Conservation (phyloP, 371 early-diverging fungal species). For the Mortierella sp. region DNA sequence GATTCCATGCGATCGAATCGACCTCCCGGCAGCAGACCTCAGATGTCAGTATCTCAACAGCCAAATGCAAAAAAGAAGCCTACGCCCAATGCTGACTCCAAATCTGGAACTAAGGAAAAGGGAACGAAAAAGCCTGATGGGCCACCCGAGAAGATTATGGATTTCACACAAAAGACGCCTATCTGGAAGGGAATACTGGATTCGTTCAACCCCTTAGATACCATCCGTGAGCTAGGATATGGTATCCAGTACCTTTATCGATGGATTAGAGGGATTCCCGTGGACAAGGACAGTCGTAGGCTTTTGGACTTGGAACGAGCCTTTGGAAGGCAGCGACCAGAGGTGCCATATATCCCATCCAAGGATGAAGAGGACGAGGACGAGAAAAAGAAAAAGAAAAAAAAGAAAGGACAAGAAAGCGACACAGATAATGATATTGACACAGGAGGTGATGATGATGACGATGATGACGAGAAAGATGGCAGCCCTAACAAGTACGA, state of each 20-base stretch:
- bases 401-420: slow-evolving; percentile 1
- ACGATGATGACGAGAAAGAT: slow-evolving; percentile 14
- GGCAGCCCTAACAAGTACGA: slow-evolving; percentile 4
- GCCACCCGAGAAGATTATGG: slow-evolving; percentile 38
- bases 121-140: slow-evolving; percentile 13
- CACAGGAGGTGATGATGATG: not conserved
- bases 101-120: slow-evolving; percentile 8
- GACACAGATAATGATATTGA: not conserved
- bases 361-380: slow-evolving; percentile 24
- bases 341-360: slow-evolving; percentile 32
- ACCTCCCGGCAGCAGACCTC: not conserved
- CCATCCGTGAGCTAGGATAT: slow-evolving; percentile 40
- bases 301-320: slow-evolving; percentile 43
- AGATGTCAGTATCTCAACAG: not conserved
- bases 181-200: slow-evolving; percentile 50
- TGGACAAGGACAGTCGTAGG: slow-evolving; percentile 51
- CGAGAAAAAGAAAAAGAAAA: slow-evolving; percentile 27
- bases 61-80: not conserved
- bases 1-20: slow-evolving; percentile 9
- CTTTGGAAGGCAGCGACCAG: slow-evolving; percentile 50
- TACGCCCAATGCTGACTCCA: not conserved
- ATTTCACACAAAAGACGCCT: slow-evolving; percentile 44
- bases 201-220: slow-evolving; percentile 54
- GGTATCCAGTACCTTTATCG: slow-evolving; percentile 47
- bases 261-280: slow-evolving; percentile 49